A percentile compares a stretch with the other conserved stretches of the same genome.
Conservation (phyloP, 1,284 basidiomycete species). For the Porphyrellus sp. region DNA sequence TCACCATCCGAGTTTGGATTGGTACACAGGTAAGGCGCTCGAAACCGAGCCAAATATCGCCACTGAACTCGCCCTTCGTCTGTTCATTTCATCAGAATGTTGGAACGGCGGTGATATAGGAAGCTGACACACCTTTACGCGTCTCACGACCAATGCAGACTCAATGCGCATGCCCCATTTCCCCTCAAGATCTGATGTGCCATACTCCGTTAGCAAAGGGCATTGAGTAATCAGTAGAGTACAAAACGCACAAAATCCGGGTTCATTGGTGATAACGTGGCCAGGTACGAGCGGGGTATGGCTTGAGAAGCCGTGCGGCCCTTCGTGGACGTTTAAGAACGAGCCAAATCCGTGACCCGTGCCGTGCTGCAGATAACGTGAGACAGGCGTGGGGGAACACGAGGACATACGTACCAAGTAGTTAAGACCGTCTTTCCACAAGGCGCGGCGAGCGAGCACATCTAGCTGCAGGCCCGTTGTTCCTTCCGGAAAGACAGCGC, state of each 20-base stretch:
- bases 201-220: conserved; percentile 12
- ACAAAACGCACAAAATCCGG: conserved; percentile 69
- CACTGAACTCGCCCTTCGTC: conserved; percentile 72
- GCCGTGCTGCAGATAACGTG: conserved; percentile 56
- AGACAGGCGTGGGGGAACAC: conserved; percentile 6
- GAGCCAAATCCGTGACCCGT: conserved; percentile 83
- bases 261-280: conserved; percentile 86
- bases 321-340: conserved; percentile 78
- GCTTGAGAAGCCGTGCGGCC: conserved; percentile 68
- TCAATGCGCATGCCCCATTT: conserved; percentile 91
- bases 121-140: conserved; percentile 54
- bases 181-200: conserved; percentile 65
- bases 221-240: conserved; percentile 16
- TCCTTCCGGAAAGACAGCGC: conserved; percentile 83
- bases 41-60: conserved; percentile 79
- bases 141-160: conserved; percentile 71
- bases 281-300: conserved; percentile 71
- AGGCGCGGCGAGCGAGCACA: conserved; percentile 77
- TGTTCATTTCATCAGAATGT: conserved; percentile 29
- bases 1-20: conserved; percentile 90
- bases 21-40: conserved; percentile 90
- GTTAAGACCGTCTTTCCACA: conserved; percentile 89
- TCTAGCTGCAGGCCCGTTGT: conserved; percentile 81
- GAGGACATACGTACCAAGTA: conserved; percentile 55
- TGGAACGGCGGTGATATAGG: conserved; percentile 5